Base-by-base conservation (phyloP, 805 yeast species). In the Brettanomyces bruxellensis region DNA sequence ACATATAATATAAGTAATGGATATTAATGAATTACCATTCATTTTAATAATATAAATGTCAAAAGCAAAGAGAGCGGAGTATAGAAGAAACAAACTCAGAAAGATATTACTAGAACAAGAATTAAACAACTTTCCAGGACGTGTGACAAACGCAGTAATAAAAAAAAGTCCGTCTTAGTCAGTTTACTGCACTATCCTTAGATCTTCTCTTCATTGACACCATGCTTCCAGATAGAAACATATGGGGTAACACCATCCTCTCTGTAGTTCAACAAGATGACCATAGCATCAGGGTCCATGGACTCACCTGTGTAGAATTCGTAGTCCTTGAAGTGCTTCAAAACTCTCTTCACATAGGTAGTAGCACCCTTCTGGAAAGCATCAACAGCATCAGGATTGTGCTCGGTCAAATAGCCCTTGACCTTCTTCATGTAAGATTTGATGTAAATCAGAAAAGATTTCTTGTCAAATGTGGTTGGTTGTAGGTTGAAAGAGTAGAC, bases 271-370 rank as follows among this genome's bases (percentile, higher is more conserved):
- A 93, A 86, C 71, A 93, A 81, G 60, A 89, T 88, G 67, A 93
- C 75, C 99, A 93, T 93, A 61, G 84, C 99, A 74, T 93, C 99
- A 71, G 99, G 99, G 82, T 93, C 97, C 99, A 93, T 93, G 68
- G 96, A 86, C 79, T 91, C 98, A 79, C 99, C 98, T 60, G 96
- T 91, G 90, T 74, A 93, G 81, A 93, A 93, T 69, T 93, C 99
- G 95, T 95, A 93, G 82, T 93, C 99, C 69, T 84, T 85, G 93
- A 93, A 93, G 72, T 90, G 84, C 65, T 82, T 85, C 64, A 93
- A 71, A 58, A 93, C 84, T 81, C 93, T 93, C 87, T 93, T 93
- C 73, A 86, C 95, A 81, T 90, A 93, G 61, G 86, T 73, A 61
- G 82, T 78, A 62, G 99, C 99, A 71, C 98, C 98, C 80, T 93